These are phyloP conservation scores for Metschnikowia orientalis DNA, from an alignment of 805 yeast genomes.

Conservation along the genomic window DNA sequence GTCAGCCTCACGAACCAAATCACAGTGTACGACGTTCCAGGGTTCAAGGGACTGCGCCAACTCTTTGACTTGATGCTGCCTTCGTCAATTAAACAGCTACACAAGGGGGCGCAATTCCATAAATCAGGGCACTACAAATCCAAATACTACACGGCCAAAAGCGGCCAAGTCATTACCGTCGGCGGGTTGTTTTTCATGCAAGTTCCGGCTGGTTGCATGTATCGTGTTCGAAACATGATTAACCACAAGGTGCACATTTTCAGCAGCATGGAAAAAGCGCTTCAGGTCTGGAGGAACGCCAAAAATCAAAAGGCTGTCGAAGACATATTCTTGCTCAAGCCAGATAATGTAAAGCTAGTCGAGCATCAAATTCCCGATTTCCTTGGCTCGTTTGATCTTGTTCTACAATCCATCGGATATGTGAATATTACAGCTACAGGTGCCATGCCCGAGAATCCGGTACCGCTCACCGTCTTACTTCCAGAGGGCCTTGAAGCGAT, in stretches of 20 bases:
- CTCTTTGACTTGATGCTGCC: conserved; percentile 25
- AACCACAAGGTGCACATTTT: conserved; percentile 38
- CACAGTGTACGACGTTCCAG: conserved; percentile 45
- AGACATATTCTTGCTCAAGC: conserved; percentile 17
- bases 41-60: conserved; percentile 30
- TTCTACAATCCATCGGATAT: conserved; percentile 62
- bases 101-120: conserved; percentile 26
- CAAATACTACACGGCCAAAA: conserved; percentile 35
- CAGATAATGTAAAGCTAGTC: conserved; percentile 7
- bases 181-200: conserved; percentile 61
- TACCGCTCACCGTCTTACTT: conserved; percentile 40
- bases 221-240: conserved; percentile 45
- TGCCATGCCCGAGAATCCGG: conserved; percentile 18
- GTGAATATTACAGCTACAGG: conserved; percentile 61
- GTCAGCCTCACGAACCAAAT: conserved; percentile 26
- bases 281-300: conserved; percentile 19
- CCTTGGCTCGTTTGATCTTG: conserved; percentile 60
- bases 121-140: conserved; percentile 30
- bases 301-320: conserved; percentile 23
- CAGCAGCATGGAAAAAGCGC: conserved; percentile 27
- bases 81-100: conserved; percentile 22
- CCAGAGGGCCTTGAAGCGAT: conserved; percentile 54
- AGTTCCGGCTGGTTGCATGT: conserved; percentile 49
- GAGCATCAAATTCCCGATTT: conserved; percentile 64
- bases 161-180: conserved; percentile 44